A percentile compares a stretch with the other conserved stretches of the same genome.
Evolutionary conservation across 2,329 filamentous ascomycete species (phyloP).

Genomic region (Talaromyces albobiverticillius): DNA sequence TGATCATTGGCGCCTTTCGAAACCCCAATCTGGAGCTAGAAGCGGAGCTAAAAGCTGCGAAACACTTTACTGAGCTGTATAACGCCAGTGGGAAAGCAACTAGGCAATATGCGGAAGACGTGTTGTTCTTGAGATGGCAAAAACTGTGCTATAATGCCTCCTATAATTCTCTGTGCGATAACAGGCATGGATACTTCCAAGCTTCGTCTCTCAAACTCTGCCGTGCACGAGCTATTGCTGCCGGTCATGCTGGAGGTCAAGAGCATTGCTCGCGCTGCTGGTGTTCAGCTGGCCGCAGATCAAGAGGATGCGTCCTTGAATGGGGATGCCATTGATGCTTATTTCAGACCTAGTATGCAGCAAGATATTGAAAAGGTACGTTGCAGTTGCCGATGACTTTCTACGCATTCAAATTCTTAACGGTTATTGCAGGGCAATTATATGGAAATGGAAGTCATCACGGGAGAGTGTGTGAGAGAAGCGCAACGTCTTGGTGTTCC

Average conservation of each 20-base stretch:
- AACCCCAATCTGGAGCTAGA: constrained; percentile 15
- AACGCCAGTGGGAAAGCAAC: constrained; percentile 45
- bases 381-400: background rate
- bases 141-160: constrained; percentile 49
- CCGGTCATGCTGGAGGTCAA: constrained; percentile 55
- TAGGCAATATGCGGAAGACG: constrained; percentile 35
- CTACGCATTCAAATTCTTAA: background rate
- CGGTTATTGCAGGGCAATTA: constrained; percentile 44
- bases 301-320: background rate
- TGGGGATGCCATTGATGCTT: constrained; percentile 47
- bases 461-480: constrained; percentile 57
- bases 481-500: constrained; percentile 47
- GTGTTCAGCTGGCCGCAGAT: constrained; percentile 38
- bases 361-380: constrained; percentile 50
- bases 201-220: constrained; percentile 44
- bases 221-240: constrained; percentile 48
- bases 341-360: constrained; percentile 53
- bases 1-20: constrained; percentile 51
- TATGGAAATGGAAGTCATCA: constrained; percentile 56
- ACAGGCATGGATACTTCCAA: constrained; percentile 50
- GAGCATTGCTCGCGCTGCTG: constrained; percentile 42
- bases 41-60: constrained; percentile 28
- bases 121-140: constrained; percentile 25
- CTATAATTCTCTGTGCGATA: constrained; percentile 51
- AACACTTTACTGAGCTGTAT: constrained; percentile 49